phyloP scores from a whole-genome alignment of 148 eudicot species.

The Spergularia marina region DNA sequence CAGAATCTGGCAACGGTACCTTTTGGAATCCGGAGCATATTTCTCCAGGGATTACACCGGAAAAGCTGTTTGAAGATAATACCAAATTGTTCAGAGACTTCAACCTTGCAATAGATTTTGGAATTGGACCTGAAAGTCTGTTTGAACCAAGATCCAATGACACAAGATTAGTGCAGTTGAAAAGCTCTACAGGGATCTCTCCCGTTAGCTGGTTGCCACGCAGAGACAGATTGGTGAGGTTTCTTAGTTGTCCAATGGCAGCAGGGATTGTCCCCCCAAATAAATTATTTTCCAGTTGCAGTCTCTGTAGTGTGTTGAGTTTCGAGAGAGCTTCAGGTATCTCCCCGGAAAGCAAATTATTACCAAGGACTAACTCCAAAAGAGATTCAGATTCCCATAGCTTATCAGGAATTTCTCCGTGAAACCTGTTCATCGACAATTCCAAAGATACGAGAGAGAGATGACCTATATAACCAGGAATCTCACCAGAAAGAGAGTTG shows the following conservation, averaged over 20 bases:
- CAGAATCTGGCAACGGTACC: conserved; percentile 80
- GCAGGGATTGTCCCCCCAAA: conserved; percentile 68
- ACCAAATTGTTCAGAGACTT: conserved; percentile 74
- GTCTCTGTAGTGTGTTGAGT: conserved; percentile 51
- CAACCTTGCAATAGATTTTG: conserved; percentile 56
- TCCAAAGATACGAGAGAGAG: conserved; percentile 64
- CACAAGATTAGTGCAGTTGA: conserved; percentile 62
- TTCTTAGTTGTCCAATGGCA: conserved; percentile 59
- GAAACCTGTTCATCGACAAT: conserved; percentile 60
- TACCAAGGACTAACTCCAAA: conserved; percentile 55
- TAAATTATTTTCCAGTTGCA: conserved; percentile 68
- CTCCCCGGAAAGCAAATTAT: conserved; percentile 62
- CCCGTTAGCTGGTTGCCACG: conserved; percentile 70
- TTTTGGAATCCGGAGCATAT: conserved; percentile 80
- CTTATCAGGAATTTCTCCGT: conserved; percentile 60
- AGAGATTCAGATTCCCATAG: conserved; percentile 77
- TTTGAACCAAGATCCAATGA: conserved; percentile 79
- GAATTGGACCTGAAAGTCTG: conserved; percentile 56
- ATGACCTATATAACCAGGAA: conserved; percentile 69
- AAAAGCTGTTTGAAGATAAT: conserved; percentile 57
- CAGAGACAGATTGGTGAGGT: conserved; percentile 82
- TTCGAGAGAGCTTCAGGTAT: conserved; percentile 46
- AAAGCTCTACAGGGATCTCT: conserved; percentile 63
- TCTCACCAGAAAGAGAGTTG: conserved; percentile 66
- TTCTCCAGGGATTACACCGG: conserved; percentile 79